Evolutionary conservation across 768 basidiomycete genomes (phyloP).

Genomic region (Asterophora lycoperdoides): DNA sequence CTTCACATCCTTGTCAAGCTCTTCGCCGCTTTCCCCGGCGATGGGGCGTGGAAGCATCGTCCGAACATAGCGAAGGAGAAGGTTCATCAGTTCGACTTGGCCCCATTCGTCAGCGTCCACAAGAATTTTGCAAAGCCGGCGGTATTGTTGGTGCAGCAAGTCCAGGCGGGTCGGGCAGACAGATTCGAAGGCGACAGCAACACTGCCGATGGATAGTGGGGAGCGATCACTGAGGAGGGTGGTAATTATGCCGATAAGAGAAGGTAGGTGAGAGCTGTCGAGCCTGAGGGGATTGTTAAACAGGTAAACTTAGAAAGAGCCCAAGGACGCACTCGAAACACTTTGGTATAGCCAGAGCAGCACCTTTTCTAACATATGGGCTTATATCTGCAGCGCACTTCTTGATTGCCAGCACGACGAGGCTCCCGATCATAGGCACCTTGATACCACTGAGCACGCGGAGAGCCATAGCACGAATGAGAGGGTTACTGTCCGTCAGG

Average conservation of each 20-base stretch:
- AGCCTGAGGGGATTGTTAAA: conserved; percentile 43
- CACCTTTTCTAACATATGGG: conserved; percentile 92
- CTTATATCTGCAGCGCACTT: conserved; percentile 90
- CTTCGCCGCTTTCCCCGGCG: conserved; percentile 36
- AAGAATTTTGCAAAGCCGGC: conserved; percentile 77
- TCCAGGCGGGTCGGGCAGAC: conserved; percentile 88
- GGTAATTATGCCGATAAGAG: conserved; percentile 65
- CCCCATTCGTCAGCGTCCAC: conserved; percentile 98
- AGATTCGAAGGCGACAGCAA: conserved; percentile 78
- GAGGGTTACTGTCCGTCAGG: conserved; percentile 83
- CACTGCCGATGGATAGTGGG: conserved; percentile 83
- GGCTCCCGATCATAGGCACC: conserved; percentile 81
- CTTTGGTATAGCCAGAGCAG: conserved; percentile 86
- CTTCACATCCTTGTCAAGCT: conserved; percentile 74
- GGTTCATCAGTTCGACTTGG: conserved; percentile 72
- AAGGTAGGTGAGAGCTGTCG: conserved; percentile 65
- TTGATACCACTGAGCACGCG: conserved; percentile 90
- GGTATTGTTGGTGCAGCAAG: conserved; percentile 83
- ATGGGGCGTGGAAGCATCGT: conserved; percentile 73
- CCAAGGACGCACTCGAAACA: conserved; percentile 53
- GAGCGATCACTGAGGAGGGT: conserved; percentile 69
- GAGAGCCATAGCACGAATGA: conserved; percentile 95
- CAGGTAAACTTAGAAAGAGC: background rate
- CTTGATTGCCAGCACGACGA: conserved; percentile 85
- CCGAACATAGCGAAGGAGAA: conserved; percentile 79